Percentiles rank a stretch among this genome's conserved stretches.
Conservation (phyloP, 345 rosid genomes). For the Clarkia xantiana region DNA sequence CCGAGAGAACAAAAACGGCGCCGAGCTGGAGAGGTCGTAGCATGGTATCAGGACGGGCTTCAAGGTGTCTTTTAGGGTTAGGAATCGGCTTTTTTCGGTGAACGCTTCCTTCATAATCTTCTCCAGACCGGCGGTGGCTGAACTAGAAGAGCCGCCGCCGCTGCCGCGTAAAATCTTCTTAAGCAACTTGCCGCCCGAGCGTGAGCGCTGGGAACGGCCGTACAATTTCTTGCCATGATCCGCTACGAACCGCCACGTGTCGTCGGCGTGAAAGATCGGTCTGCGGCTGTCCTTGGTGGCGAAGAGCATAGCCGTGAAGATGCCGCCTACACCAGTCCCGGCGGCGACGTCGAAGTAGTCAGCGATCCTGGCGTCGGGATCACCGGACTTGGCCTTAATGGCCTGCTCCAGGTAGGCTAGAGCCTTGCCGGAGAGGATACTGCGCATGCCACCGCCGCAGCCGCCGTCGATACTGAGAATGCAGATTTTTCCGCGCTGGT, state of each 20-base stretch:
- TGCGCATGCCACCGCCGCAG: conserved; percentile 60
- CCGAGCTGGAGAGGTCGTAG: conserved; percentile 72
- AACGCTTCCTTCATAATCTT: conserved; percentile 59
- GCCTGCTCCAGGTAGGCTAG: conserved; percentile 73
- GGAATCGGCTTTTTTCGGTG: conserved; percentile 24
- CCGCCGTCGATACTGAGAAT: conserved; percentile 59
- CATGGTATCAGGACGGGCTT: conserved; percentile 85
- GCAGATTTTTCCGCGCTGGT: conserved; percentile 90
- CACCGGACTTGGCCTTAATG: conserved; percentile 61
- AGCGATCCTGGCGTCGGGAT: conserved; percentile 80
- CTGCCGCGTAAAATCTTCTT: too few relatives aligned
- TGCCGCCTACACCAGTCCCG: conserved; percentile 81
- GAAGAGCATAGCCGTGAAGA: conserved; percentile 88
- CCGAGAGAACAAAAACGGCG: conserved; percentile 85
- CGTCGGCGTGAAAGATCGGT: conserved; percentile 69
- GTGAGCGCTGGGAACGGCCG: conserved; percentile 11
- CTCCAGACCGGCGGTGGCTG: conserved; percentile 37
- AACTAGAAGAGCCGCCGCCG: conserved; percentile 6
- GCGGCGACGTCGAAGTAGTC: conserved; percentile 92
- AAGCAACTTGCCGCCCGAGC: too few relatives aligned
- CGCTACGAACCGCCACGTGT: conserved; percentile 79
- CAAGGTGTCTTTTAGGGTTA: conserved; percentile 76
- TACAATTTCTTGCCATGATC: conserved; percentile 51
- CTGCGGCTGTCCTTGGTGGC: conserved; percentile 54
- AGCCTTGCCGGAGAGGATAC: conserved; percentile 80